Evolutionary conservation across 257 asterid species (phyloP).

Genomic region (Striga asiatica): DNA sequence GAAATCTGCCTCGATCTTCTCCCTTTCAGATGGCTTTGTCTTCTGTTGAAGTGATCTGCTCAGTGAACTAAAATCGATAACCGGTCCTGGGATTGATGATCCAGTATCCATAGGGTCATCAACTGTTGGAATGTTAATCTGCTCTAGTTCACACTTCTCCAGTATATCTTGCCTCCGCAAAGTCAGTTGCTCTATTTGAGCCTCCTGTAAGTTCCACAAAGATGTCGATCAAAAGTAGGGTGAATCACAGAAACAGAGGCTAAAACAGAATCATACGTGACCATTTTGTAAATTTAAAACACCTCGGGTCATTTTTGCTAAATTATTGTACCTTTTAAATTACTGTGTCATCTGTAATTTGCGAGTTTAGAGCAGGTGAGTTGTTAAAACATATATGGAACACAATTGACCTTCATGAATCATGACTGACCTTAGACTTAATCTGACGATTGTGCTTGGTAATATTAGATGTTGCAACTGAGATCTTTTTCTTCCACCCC

Average conservation of each 20-base stretch:
- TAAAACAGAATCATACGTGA: too few species aligned
- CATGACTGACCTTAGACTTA: slow-evolving; percentile 69
- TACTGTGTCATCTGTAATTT: background rate
- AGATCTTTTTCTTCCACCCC: slow-evolving; percentile 73
- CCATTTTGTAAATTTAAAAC: too few species aligned
- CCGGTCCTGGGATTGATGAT: slow-evolving; percentile 36
- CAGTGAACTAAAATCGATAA: slow-evolving; percentile 65
- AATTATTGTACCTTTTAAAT: too few species aligned
- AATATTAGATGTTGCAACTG: slow-evolving; percentile 84
- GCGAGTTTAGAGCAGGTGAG: background rate
- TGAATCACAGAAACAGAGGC: too few species aligned
- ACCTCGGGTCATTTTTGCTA: too few species aligned
- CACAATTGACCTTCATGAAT: slow-evolving; percentile 3
- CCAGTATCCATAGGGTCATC: slow-evolving; percentile 80
- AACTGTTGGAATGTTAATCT: slow-evolving; percentile 57
- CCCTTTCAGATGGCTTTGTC: slow-evolving; percentile 66
- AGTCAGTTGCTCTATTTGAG: slow-evolving; percentile 72
- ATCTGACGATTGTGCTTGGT: slow-evolving; percentile 83
- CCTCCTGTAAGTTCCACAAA: slow-evolving; percentile 46
- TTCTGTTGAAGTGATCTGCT: slow-evolving; percentile 67
- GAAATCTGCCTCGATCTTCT: slow-evolving; percentile 83
- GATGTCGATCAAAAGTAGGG: too few species aligned
- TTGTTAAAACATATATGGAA: slow-evolving; percentile 5
- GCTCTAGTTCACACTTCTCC: slow-evolving; percentile 87
- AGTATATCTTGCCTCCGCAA: slow-evolving; percentile 68